phyloP scores from a whole-genome alignment of 768 basidiomycete genomes.

The Amanita brunnescens region DNA sequence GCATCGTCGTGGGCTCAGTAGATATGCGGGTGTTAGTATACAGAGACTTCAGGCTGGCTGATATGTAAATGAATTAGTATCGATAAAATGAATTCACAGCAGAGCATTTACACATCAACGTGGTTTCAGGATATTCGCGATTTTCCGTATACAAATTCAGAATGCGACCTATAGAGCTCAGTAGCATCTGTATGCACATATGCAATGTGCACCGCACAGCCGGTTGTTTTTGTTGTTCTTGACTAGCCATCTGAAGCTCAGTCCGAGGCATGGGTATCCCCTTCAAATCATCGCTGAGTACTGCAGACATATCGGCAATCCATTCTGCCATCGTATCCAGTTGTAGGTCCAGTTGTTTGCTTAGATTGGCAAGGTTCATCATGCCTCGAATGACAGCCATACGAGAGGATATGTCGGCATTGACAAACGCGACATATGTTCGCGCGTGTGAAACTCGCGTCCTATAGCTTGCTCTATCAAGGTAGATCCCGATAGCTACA shows the following conservation, averaged over 20 bases:
- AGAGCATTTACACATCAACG: constrained; percentile 23
- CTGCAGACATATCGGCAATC: constrained; percentile 50
- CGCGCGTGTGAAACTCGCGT: constrained; percentile 57
- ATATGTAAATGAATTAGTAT: background rate
- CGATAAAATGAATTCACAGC: background rate
- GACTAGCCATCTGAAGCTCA: constrained; percentile 2
- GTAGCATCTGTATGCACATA: constrained; percentile 39
- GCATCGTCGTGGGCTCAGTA: constrained; percentile 31
- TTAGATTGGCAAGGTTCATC: constrained; percentile 59
- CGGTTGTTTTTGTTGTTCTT: constrained; percentile 8
- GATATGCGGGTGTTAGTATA: constrained; percentile 34
- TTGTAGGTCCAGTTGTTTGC: constrained; percentile 31
- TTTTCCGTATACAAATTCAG: constrained; percentile 27
- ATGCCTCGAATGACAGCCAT: constrained; percentile 68
- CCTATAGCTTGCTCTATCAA: constrained; percentile 42
- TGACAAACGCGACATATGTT: constrained; percentile 58
- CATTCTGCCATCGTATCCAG: constrained; percentile 51
- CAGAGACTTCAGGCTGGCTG: constrained; percentile 53
- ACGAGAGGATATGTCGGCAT: constrained; percentile 55
- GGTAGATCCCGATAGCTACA: constrained; percentile 57
- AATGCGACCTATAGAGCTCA: constrained; percentile 49
- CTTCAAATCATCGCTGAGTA: constrained; percentile 49
- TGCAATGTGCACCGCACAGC: constrained; percentile 17
- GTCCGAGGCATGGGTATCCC: constrained; percentile 14
- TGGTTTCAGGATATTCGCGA: constrained; percentile 52